Evolutionary conservation across 345 rosid genomes (phyloP), one percentile per base, ranked within the genome.

Genomic region (Citrus maxima): DNA sequence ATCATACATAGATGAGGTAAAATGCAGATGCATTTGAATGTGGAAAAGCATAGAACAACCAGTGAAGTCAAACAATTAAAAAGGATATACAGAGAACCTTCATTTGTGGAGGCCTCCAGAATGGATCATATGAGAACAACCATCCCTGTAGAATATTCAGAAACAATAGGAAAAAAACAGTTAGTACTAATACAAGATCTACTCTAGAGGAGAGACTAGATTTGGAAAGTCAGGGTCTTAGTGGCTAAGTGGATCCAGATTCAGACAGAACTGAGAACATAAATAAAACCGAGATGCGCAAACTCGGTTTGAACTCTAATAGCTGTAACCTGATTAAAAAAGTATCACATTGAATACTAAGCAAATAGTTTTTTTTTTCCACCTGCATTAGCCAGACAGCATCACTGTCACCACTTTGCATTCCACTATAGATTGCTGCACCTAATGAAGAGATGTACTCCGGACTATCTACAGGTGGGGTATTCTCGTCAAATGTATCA

Each of bases 301-400:
- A 34, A 42, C 42, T 25, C 14, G 24, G 12, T 19, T 46, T 63
- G 38, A 14, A 30, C 49, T 46, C 21, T 32, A 16, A 66, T 51
- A 40, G 30, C 32, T 16, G 42, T 30, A 77, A 38, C 56, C 70
- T 76, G 58, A 62, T 63, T 67, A 54, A 81, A 35, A 35, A 35
- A 35, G 37, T 35, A 35, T 40, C 55, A 62, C 54, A 49, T 49
- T 40, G 3, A 24, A 28, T 76, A 67, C 38, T 46, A 46, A 49
- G 66, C 46, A 28, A 4, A 72, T 42, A 49, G 63, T 9, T 51
- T 14, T 76, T 80, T 72, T 73, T 77, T 2, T 2, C 40, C 72
- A 89, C 95, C 95, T 91, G 95, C 93, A 91, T 91, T 75, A 91
- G 84, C 95, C 95, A 91, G 80, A 88, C 87, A 62, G 92, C 89